phyloP scores from a whole-genome alignment of 2,329 filamentous ascomycete genomes.

The Ascochyta rabiei region DNA sequence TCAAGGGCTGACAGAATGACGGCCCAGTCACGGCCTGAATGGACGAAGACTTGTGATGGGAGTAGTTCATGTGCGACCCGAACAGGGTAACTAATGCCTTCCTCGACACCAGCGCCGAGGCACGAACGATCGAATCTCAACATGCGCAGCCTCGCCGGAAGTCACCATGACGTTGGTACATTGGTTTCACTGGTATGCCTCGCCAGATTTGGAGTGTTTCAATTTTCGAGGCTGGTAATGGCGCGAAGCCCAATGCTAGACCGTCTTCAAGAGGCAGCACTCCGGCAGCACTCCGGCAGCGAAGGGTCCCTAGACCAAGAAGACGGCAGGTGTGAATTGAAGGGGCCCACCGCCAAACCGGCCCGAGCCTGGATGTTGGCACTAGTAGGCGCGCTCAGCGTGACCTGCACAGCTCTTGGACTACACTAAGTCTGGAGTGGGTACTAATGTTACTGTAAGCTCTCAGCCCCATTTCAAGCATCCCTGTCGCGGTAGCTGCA shows the following conservation, averaged over 20 bases:
- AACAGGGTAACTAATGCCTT: conserved; percentile 24
- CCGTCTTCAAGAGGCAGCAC: conserved; percentile 1
- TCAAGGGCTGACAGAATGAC: conserved; percentile 19
- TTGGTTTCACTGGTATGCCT: conserved; percentile 18
- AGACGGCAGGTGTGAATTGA: conserved; percentile 4
- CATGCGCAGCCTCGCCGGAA: conserved; percentile 23
- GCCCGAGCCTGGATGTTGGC: conserved; percentile 25
- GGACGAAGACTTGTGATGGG: conserved; percentile 9
- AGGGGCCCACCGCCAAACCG: conserved; percentile 7
- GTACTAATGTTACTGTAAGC: conserved; percentile 38
- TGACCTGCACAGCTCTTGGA: conserved; percentile 28
- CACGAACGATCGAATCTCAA: conserved; percentile 20
- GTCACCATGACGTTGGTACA: conserved; percentile 17
- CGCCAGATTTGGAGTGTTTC: conserved; percentile 17
- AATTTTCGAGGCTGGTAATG: conserved; percentile 4
- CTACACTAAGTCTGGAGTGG: conserved; percentile 31
- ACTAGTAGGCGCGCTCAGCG: conserved; percentile 26
- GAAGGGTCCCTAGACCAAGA: not conserved
- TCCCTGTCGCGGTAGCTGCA: conserved; percentile 38
- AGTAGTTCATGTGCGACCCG: conserved; percentile 19
- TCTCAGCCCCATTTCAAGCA: conserved; percentile 44
- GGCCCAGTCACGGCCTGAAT: conserved; percentile 16
- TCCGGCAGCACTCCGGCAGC: conserved; percentile 9
- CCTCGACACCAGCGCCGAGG: conserved; percentile 1
- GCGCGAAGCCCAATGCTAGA: conserved; percentile 3